Percentiles rank a stretch among this genome's conserved stretches.
These are phyloP conservation scores for Xerocomus minutiporus DNA, from an alignment of 1,284 basidiomycete species.

Conservation along the genomic window DNA sequence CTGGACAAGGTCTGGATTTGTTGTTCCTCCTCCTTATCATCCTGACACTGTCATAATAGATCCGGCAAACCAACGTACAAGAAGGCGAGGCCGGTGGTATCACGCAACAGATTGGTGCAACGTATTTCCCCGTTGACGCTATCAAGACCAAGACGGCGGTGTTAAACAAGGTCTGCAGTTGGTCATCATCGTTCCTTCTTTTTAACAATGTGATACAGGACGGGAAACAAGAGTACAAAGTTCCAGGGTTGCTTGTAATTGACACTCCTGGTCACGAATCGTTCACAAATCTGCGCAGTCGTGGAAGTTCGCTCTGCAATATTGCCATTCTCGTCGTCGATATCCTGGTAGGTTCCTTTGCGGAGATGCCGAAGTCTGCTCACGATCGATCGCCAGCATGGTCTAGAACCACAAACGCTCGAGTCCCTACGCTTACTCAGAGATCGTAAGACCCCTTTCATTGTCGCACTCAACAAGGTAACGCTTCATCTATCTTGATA, in stretches of 20 bases:
- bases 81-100: conserved; percentile 99
- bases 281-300: conserved; percentile 94
- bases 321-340: conserved; percentile 99
- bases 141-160: conserved; percentile 92
- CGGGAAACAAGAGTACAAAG: conserved; percentile 86
- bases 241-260: conserved; percentile 94
- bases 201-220: conserved; percentile 44
- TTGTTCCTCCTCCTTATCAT: conserved; percentile 1
- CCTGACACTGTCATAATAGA: conserved; percentile 46
- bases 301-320: conserved; percentile 97
- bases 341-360: conserved; percentile 71
- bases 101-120: conserved; percentile 99
- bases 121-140: conserved; percentile 98
- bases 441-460: conserved; percentile 97
- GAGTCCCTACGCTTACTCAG: conserved; percentile 92
- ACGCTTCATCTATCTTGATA: conserved; percentile 4
- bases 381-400: conserved; percentile 60
- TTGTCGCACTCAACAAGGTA: conserved; percentile 97
- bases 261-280: conserved; percentile 99
- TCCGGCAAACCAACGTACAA: conserved; percentile 99
- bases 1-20: conserved; percentile 79
- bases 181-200: conserved; percentile 1
- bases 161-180: conserved; percentile 68
- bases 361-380: conserved; percentile 9
- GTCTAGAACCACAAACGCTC: conserved; percentile 94